Base-by-base conservation (phyloP, 208 protist genomes). In the Leishmania guyanensis region DNA sequence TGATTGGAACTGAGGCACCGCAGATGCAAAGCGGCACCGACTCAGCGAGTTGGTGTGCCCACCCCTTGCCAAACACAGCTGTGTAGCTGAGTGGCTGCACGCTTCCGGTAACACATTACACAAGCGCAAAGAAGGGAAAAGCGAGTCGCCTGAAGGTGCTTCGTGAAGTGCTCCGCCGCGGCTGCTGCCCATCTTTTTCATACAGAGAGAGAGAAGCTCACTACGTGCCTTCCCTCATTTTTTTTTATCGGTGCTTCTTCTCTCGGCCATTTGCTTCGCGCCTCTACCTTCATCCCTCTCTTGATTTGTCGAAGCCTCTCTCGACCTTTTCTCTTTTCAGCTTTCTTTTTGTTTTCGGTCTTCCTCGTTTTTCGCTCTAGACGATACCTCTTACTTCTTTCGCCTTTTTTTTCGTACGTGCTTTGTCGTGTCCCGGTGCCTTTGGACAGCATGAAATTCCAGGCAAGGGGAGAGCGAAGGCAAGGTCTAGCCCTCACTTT, bases 251-350 rank as follows among this genome's bases (percentile, higher is more conserved):
- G 69, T 22, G 43, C 4, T 33, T 73, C 36, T 53, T 26, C 78
- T 76, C 33, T 80, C 60, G 6, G 33, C 58, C 74, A 39, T 71
- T 78, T 79, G 33, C 66, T 83, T 66, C 26, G 26, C 58, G 3
- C 8, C 58, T 65, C 26, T 66, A 53, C 77, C 48, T 80, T 79
- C 79, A 48, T 62, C 22, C 66, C 53, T 66, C 36, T 66, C 39
- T 71, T 48, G 33, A 43, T 68, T 33, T 43, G 16, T 14, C 58
- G 58, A n/a, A 33, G 58, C 26, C 29, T 20, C 58, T 73, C 65
- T 71, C 65, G 26, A 73, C 51, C 4, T 83, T 81, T 22, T 50
- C 39, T n/a, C 66, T 46, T 46, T 46, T 3, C 43, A 46, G 43
- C 43, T 46, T 6, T 71, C 9, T 10, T 9, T 1, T 4, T 20